Conservation (phyloP, 148 eudicot genomes). For the Camellia japonica region DNA sequence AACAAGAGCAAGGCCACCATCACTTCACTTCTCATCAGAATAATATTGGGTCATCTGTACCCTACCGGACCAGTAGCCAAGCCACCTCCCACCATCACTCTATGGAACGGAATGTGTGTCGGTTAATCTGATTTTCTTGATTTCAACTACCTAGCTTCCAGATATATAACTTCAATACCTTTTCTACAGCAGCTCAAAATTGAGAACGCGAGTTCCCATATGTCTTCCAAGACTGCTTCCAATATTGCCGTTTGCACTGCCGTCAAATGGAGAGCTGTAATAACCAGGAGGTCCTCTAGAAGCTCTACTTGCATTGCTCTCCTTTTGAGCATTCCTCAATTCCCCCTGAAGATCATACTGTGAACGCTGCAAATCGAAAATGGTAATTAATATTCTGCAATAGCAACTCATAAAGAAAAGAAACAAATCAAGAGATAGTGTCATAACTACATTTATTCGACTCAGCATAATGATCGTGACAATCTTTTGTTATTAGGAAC, state of each 20-base stretch:
- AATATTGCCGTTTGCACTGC: conserved; percentile 50
- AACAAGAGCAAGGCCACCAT: no score
- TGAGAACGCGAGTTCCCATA: conserved; percentile 32
- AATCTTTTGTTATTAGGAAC: background rate
- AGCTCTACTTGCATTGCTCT: conserved; percentile 34
- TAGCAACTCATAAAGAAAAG: background rate
- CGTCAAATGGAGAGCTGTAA: conserved; percentile 48
- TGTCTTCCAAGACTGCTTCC: conserved; percentile 47
- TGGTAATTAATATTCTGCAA: background rate
- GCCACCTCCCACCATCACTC: no score
- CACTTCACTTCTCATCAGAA: no score
- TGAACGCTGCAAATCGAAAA: conserved; percentile 51
- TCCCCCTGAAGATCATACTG: conserved; percentile 77
- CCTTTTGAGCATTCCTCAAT: conserved; percentile 48
- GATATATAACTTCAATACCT: background rate
- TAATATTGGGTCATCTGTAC: no score
- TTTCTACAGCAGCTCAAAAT: conserved; percentile 24
- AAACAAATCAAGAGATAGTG: background rate
- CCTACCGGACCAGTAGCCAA: no score
- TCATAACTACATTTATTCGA: background rate
- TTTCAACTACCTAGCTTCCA: background rate
- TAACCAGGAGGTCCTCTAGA: conserved; percentile 45
- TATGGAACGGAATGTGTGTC: background rate
- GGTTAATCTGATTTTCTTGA: no score
- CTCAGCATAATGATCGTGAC: background rate